Evolutionary conservation across 805 yeast genomes (phyloP).

Genomic region (Cyberlindnera samutprakarnensis): DNA sequence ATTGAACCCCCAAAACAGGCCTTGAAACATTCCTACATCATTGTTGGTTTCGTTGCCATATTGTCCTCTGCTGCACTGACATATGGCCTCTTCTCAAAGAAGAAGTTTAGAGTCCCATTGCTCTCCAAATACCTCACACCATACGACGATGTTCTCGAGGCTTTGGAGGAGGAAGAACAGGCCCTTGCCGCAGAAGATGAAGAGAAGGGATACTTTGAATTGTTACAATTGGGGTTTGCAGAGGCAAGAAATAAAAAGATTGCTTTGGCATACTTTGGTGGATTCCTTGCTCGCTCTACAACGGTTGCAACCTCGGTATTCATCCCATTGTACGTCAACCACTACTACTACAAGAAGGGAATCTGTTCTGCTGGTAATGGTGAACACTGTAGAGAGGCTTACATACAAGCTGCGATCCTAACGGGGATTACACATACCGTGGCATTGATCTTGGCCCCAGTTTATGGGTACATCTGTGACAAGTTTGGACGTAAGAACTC

Average conservation of each 20-base stretch:
- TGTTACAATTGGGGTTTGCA: slow-evolving; percentile 39
- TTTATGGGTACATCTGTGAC: slow-evolving; percentile 56
- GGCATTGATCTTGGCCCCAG: slow-evolving; percentile 53
- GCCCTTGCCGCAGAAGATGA: slow-evolving; percentile 8
- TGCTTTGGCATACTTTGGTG: slow-evolving; percentile 51
- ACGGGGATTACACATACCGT: slow-evolving; percentile 59
- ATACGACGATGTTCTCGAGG: slow-evolving; percentile 27
- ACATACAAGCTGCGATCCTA: slow-evolving; percentile 56
- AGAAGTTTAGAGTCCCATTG: slow-evolving; percentile 22
- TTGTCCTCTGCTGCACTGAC: slow-evolving; percentile 31
- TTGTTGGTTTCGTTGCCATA: slow-evolving; percentile 39
- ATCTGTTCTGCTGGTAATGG: slow-evolving; percentile 33
- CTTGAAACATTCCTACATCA: slow-evolving; percentile 38
- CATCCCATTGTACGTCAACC: slow-evolving; percentile 55
- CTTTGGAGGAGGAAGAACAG: slow-evolving; percentile 22
- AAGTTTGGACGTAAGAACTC: slow-evolving; percentile 29
- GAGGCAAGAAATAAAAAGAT: slow-evolving; percentile 42
- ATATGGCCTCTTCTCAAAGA: slow-evolving; percentile 39
- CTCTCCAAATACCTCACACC: slow-evolving; percentile 19
- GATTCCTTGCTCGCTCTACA: slow-evolving; percentile 56
- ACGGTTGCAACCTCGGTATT: slow-evolving; percentile 52
- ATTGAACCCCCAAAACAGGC: slow-evolving; percentile 35
- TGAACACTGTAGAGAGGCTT: slow-evolving; percentile 52
- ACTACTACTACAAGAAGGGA: slow-evolving; percentile 44
- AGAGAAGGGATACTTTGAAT: slow-evolving; percentile 27